Evolutionary conservation across 257 asterid genomes (phyloP), one percentile per base, ranked within the genome.

Genomic region (Pogostemon cablin): DNA sequence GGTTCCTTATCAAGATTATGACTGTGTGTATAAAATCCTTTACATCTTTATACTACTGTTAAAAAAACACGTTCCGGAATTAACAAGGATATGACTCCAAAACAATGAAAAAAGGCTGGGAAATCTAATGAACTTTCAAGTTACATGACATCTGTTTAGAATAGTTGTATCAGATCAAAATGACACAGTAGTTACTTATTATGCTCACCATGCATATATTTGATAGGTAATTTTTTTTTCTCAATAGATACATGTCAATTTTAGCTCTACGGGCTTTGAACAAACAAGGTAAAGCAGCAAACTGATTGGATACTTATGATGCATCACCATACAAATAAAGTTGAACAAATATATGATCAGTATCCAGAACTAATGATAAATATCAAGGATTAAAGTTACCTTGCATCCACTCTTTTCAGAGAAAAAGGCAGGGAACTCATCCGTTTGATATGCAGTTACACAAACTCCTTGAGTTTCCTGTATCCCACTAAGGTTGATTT

Each of bases 401-500:
- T 86, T 83, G 84, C 67, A 80, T 80, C 99, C 99, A 81, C 96
- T 91, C 69, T 81, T 79, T 81, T 82, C 90, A 6, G 95, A 87
- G 90, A 93, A 93, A 75, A 92, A 95, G 57, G 99, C 93, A 66
- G 99, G 99, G 77, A 95, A 88, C 73, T 91, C 96, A 12, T 80
- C 71, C 7, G 99, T 86, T 81, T 79, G 83, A 76, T 95, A 95
- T 48, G 96, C 95, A 43, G 92, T 92, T 76, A 86, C 96, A 82
- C 96, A 87, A 69, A 91, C 96, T 80, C 96, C 96, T 71, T 91
- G 95, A 58, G 99, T 95, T 86, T 95, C 99, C 99, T 93, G 85
- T 47, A 81, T 75, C 9, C 64, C 53, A 71, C 57, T 35, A 71
- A 62, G 66, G 56, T 48, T 58, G 63, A 12, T 62, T 61, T 47